phyloP scores from a whole-genome alignment of 495 filamentous ascomycete species.

The Penicillium argentinense region DNA sequence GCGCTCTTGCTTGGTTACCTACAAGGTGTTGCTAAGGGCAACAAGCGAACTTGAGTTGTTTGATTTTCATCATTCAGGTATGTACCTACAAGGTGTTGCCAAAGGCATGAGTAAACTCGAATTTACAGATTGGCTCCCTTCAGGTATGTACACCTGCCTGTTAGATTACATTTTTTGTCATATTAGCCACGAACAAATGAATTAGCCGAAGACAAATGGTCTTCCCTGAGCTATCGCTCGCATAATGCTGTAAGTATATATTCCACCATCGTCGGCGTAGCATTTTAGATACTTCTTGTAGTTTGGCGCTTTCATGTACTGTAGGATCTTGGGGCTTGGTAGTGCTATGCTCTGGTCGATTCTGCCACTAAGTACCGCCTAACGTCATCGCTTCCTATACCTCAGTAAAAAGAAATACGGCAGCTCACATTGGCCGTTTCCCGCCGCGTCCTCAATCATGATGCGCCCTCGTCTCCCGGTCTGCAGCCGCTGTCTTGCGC shows the following conservation, averaged over 20 bases:
- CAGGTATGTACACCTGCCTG: no score
- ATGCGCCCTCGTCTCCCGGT: slow-evolving; percentile 34
- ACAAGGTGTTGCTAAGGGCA: slow-evolving; percentile 55
- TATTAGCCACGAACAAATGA: no score
- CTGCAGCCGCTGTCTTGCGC: slow-evolving; percentile 29
- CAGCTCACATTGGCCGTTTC: slow-evolving; percentile 15
- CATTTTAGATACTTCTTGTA: no score
- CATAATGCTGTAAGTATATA: no score
- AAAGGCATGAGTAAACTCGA: background rate
- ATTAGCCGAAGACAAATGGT: no score
- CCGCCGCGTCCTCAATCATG: slow-evolving; percentile 25
- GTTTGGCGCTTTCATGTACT: no score
- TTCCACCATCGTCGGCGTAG: no score
- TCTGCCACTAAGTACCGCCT: slow-evolving; percentile 34
- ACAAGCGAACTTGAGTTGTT: slow-evolving; percentile 25
- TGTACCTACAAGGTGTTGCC: background rate
- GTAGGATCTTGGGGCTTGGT: no score
- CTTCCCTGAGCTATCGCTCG: no score
- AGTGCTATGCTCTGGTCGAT: no score
- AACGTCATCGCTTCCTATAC: slow-evolving; percentile 30
- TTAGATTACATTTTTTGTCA: no score
- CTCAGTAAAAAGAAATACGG: slow-evolving; percentile 14
- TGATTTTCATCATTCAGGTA: background rate
- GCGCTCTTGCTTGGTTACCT: slow-evolving; percentile 80
- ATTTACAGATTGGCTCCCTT: background rate